Evolutionary conservation across 192 early-diverging fungal genomes (phyloP), one percentile per base, ranked within the genome.

Genomic region (Dimargaris xerosporica): DNA sequence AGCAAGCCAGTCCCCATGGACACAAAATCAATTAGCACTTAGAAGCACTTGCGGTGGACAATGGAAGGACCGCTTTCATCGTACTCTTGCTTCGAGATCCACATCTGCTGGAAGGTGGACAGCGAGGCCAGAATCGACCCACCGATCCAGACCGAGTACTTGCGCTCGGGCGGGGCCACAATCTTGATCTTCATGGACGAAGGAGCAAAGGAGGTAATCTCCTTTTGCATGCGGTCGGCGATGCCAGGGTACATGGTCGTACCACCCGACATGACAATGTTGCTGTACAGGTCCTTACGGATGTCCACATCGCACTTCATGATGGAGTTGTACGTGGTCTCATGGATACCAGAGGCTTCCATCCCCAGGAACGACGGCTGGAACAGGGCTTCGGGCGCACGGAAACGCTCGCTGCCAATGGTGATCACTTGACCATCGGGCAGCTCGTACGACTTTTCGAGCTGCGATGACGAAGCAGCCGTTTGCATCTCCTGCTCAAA

Each of bases 21-120:
- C n/a, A 41, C 9, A 17, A 21, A 61, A n/a, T 16, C 23, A 42
- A 44, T 17, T 0, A 41, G 9, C 34, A 82, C 75, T 78, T 82
- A 83, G 78, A 83, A 91, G 73, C 88, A 91, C 78, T 90, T 91
- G 73, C 90, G 78, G 80, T 92, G 90, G 47, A 92, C 90, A 64
- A 92, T 92, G 45, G 85, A 87, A 31, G 88, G 87, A 67, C 90
- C 90, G 63, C 79, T 80, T 76, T 93, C 90, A 73, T 93, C 90
- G 77, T 91, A 90, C 76, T 92, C 90, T 75, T 85, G 75, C 69
- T 81, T 82, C 34, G 77, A 75, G 71, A 82, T 79, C 80, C 80
- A 82, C 80, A 81, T 82, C 34, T 77, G 67, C 70, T 82, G 80
- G 77, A 82, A 82, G 45, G 80, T 81, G 47, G 76, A 75, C 43